Percentiles rank a stretch among this genome's conserved stretches.
These are phyloP conservation scores for Saksenaea vasiformis DNA, from an alignment of 371 early-diverging fungal genomes.

Conservation along the genomic window DNA sequence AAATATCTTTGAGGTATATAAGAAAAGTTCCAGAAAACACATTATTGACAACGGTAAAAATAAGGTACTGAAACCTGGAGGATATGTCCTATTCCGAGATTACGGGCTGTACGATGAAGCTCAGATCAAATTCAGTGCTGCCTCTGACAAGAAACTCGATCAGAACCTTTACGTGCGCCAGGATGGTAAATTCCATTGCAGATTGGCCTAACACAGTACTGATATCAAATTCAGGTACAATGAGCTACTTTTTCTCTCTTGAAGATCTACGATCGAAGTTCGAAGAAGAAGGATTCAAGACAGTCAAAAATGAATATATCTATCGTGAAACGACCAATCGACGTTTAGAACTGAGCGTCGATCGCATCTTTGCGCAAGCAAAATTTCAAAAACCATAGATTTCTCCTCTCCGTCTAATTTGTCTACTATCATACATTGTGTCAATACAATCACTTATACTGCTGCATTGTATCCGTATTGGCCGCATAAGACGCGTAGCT, in stretches of 20 bases:
- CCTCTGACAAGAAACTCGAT: conserved; percentile 71
- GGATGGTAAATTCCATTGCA: conserved; percentile 63
- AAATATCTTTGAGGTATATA: conserved; percentile 54
- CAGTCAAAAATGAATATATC: conserved; percentile 73
- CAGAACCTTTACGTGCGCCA: conserved; percentile 88
- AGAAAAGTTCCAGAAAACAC: background rate
- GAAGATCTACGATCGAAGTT: conserved; percentile 61
- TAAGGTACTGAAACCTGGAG: conserved; percentile 75
- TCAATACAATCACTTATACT: conserved; percentile 20
- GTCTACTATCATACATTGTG: conserved; percentile 4
- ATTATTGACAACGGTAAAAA: conserved; percentile 6
- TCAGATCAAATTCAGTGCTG: conserved; percentile 80
- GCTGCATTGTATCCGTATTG: conserved; percentile 27
- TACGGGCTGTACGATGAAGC: conserved; percentile 90
- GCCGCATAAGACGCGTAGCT: conserved; percentile 37
- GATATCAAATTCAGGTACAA: conserved; percentile 30
- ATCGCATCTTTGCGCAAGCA: conserved; percentile 89
- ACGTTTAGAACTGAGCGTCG: conserved; percentile 73
- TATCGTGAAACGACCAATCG: conserved; percentile 81
- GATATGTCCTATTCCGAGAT: conserved; percentile 82
- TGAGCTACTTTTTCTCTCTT: conserved; percentile 69
- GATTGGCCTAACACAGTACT: background rate
- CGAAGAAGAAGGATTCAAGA: conserved; percentile 68
- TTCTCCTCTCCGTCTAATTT: conserved; percentile 1
- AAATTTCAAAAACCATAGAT: conserved; percentile 63